Evolutionary conservation across 78 protist genomes (phyloP).

Genomic region (Cavenderia fasciculata): DNA sequence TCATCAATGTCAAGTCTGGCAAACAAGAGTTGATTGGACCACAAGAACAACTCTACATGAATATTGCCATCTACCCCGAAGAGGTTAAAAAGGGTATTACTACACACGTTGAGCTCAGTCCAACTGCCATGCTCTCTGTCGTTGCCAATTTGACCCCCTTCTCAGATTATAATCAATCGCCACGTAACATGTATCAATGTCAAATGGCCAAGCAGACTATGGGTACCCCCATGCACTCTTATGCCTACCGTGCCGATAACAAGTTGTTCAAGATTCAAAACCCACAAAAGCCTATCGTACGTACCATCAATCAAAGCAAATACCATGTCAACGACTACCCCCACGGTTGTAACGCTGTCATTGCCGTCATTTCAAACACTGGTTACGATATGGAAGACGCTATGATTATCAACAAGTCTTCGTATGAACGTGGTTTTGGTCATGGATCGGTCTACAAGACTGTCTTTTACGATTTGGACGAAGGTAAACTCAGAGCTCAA

Average conservation of each 20-base stretch:
- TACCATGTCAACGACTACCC: slow-evolving; percentile 95
- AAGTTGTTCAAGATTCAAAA: slow-evolving; percentile 92
- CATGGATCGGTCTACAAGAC: slow-evolving; percentile 91
- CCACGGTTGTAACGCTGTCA: slow-evolving; percentile 97
- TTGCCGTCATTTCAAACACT: slow-evolving; percentile 99
- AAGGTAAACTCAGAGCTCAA: slow-evolving; percentile 37
- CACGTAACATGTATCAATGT: slow-evolving; percentile 99
- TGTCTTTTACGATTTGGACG: slow-evolving; percentile 61
- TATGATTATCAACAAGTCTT: slow-evolving; percentile 94
- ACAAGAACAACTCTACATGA: slow-evolving; percentile 95
- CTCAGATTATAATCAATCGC: slow-evolving; percentile 97
- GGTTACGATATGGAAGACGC: slow-evolving; percentile 95
- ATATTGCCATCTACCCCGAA: slow-evolving; percentile 86
- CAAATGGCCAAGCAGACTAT: slow-evolving; percentile 98
- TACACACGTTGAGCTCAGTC: slow-evolving; percentile 90
- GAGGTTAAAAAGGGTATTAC: slow-evolving; percentile 71
- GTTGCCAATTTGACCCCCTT: slow-evolving; percentile 98
- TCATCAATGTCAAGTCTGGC: slow-evolving; percentile 71
- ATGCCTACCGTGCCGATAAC: slow-evolving; percentile 94
- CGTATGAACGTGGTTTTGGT: slow-evolving; percentile 97
- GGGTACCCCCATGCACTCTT: slow-evolving; percentile 93
- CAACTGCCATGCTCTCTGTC: slow-evolving; percentile 89
- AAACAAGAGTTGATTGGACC: slow-evolving; percentile 92
- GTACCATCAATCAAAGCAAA: slow-evolving; percentile 45
- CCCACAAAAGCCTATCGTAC: slow-evolving; percentile 86